Conservation (phyloP, 148 eudicot genomes). For the Amaranthus hypochondriacus region DNA sequence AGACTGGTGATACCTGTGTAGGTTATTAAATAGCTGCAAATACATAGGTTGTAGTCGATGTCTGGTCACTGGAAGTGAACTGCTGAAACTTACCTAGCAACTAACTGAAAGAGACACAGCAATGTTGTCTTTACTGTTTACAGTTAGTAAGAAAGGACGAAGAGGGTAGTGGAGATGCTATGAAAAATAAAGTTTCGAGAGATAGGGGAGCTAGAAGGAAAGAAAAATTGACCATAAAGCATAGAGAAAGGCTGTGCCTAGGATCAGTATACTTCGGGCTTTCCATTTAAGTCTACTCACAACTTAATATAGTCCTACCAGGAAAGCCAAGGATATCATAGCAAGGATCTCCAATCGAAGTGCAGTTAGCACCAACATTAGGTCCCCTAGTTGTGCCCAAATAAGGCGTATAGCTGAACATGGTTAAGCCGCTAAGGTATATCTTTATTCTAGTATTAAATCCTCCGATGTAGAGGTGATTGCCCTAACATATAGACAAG, state of each 20-base stretch:
- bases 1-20: too few species aligned
- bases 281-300: conserved; percentile 26
- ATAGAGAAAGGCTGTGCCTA: conserved; percentile 18
- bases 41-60: too few species aligned
- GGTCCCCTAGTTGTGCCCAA: conserved; percentile 32
- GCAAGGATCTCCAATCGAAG: conserved; percentile 19
- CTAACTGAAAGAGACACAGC: background rate
- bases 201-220: conserved; percentile 21
- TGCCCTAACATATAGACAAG: conserved; percentile 20
- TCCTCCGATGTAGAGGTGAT: conserved; percentile 19
- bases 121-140: background rate
- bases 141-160: conserved; percentile 12
- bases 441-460: conserved; percentile 20
- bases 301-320: conserved; percentile 27
- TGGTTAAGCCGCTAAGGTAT: conserved; percentile 20
- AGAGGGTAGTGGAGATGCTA: conserved; percentile 24
- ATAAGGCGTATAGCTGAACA: conserved; percentile 28
- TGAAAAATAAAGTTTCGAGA: conserved; percentile 8
- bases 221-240: background rate
- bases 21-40: too few species aligned
- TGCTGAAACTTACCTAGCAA: too few species aligned
- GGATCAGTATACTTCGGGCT: conserved; percentile 15
- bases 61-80: too few species aligned
- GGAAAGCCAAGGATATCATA: conserved; percentile 31
- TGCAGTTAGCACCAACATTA: conserved; percentile 18